Conservation (phyloP, 2,329 filamentous ascomycete genomes). For the Lachnum nothofagi region DNA sequence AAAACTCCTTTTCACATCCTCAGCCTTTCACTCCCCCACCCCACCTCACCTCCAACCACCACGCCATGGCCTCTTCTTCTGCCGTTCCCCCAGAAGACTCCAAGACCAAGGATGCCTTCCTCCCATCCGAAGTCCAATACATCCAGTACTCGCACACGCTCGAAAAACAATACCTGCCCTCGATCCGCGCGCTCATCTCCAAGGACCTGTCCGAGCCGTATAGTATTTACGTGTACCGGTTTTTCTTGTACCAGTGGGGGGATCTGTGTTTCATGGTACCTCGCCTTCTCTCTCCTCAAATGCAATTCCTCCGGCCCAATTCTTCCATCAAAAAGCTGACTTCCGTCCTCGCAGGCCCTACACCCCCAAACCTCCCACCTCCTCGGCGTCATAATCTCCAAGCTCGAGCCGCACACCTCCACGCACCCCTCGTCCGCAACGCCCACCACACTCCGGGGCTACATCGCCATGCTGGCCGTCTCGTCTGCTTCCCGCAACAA, state of each 20-base stretch:
- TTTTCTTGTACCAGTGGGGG: slow-evolving; percentile 96
- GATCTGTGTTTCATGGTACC: slow-evolving; percentile 91
- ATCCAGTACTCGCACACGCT: slow-evolving; percentile 58
- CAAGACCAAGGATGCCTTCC: slow-evolving; percentile 5
- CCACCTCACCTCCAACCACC: neutral
- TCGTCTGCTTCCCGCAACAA: slow-evolving; percentile 71
- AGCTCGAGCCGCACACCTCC: slow-evolving; percentile 73
- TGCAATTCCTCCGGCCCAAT: too few species aligned
- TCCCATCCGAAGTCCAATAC: slow-evolving; percentile 49
- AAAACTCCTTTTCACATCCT: neutral
- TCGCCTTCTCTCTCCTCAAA: neutral
- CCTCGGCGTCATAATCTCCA: slow-evolving; percentile 88
- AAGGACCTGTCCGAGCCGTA: slow-evolving; percentile 97
- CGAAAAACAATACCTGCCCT: slow-evolving; percentile 65
- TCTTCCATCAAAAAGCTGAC: neutral
- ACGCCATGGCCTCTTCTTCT: neutral
- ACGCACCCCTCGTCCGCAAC: slow-evolving; percentile 63
- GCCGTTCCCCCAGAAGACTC: neutral
- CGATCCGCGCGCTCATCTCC: slow-evolving; percentile 87
- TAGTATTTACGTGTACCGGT: slow-evolving; percentile 98
- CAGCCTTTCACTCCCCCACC: neutral
- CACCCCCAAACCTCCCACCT: slow-evolving; percentile 59
- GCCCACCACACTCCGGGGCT: slow-evolving; percentile 70
- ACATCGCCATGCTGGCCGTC: slow-evolving; percentile 98
- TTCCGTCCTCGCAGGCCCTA: slow-evolving; percentile 43